Percentiles rank a stretch among this genome's conserved stretches.
Conservation (phyloP, 176 grass and related monocot genomes). For the Oryza officinalis region DNA sequence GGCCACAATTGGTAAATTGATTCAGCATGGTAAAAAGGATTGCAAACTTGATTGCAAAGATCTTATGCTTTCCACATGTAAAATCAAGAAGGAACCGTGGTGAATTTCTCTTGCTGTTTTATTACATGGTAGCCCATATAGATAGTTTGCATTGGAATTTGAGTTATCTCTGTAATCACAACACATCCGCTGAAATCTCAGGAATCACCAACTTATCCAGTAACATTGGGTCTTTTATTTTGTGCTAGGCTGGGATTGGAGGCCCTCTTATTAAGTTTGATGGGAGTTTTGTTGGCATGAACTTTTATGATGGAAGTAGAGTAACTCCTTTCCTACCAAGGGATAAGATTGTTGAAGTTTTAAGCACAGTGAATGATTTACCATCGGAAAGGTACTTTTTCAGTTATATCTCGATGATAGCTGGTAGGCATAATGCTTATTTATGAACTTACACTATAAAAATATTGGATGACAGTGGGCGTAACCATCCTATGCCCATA, state of each 20-base stretch:
- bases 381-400: slow-evolving; percentile 11
- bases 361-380: not conserved
- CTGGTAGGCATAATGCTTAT: not conserved
- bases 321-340: slow-evolving; percentile 24
- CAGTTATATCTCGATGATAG: not conserved
- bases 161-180: not conserved
- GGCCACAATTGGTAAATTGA: not conserved
- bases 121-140: not conserved
- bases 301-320: slow-evolving; percentile 19
- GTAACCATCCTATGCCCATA: not conserved
- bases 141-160: not conserved
- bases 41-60: not conserved
- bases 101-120: not conserved
- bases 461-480: not conserved
- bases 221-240: not conserved
- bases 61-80: not conserved
- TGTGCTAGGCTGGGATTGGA: slow-evolving; percentile 22
- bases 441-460: not conserved
- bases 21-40: not conserved
- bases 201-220: not conserved
- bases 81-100: not conserved
- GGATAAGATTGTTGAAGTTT: not conserved
- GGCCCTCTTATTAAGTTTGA: slow-evolving; percentile 23
- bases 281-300: slow-evolving; percentile 27
- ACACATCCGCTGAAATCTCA: not conserved